Percentiles rank a stretch among this genome's conserved stretches.
Evolutionary conservation across 352 stramenopile species (phyloP).

Genomic region (Globisporangium barbulae): DNA sequence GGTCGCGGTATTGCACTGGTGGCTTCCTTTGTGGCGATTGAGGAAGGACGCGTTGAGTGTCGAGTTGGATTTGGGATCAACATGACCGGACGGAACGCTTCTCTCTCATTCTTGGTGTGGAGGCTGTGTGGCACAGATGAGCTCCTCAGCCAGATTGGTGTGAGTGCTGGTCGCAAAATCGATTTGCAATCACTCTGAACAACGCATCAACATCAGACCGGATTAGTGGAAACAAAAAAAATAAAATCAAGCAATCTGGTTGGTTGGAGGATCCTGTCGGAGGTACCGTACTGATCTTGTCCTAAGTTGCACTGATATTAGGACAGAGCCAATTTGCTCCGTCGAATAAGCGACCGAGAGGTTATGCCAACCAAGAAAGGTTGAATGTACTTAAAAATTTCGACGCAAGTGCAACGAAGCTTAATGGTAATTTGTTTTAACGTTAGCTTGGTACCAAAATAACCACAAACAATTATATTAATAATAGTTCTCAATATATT

Average conservation of each 20-base stretch:
- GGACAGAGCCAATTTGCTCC: too few species aligned
- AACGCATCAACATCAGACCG: background rate
- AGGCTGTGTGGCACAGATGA: conserved; percentile 9
- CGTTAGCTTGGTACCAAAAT: too few species aligned
- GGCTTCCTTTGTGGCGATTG: background rate
- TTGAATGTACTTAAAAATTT: too few species aligned
- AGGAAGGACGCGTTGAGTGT: background rate
- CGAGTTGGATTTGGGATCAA: background rate
- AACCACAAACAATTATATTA: too few species aligned
- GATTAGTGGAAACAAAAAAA: conserved; percentile 1
- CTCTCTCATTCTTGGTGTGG: conserved; percentile 11
- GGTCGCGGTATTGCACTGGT: background rate
- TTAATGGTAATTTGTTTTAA: too few species aligned
- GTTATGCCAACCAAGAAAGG: too few species aligned
- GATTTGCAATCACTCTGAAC: background rate
- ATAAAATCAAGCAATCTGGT: background rate
- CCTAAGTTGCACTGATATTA: too few species aligned
- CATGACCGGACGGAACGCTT: background rate
- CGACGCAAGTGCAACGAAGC: too few species aligned
- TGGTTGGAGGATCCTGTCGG: conserved; percentile 6
- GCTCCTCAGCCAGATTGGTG: background rate
- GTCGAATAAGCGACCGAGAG: too few species aligned
- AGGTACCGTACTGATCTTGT: too few species aligned
- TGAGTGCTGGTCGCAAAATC: conserved; percentile 5
- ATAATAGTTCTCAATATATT: too few species aligned